phyloP scores from a whole-genome alignment of 2,329 filamentous ascomycete species.

The Fusarium anguioides region DNA sequence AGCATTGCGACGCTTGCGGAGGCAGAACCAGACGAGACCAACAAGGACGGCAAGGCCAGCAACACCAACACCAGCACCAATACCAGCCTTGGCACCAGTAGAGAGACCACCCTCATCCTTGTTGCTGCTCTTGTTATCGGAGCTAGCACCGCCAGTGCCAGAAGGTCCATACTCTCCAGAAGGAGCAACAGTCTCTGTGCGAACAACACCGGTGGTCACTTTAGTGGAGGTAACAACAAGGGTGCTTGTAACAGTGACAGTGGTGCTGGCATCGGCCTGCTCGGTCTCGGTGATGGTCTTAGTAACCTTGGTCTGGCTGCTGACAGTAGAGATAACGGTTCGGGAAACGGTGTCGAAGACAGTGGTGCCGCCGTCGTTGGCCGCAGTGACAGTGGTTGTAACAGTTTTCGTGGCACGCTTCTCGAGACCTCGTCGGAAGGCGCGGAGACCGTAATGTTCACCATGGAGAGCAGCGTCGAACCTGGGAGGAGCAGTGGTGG shows the following conservation, averaged over 20 bases:
- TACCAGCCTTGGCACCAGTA: constrained; percentile 58
- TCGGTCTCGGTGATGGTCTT: constrained; percentile 49
- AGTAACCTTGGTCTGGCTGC: constrained; percentile 44
- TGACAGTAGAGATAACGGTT: constrained; percentile 49
- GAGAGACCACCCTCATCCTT: constrained; percentile 48
- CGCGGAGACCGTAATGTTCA: constrained; percentile 31
- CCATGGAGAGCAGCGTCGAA: constrained; percentile 14
- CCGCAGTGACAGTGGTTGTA: constrained; percentile 48
- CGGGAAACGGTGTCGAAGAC: constrained; percentile 47
- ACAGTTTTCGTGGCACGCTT: constrained; percentile 52
- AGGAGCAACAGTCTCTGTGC: constrained; percentile 44
- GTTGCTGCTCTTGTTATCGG: constrained; percentile 26
- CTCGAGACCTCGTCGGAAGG: constrained; percentile 40
- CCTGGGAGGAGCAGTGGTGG: constrained; percentile 29
- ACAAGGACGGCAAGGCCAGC: constrained; percentile 51
- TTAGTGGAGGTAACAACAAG: constrained; percentile 50
- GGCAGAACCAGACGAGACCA: constrained; percentile 46
- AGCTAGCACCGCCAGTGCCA: constrained; percentile 20
- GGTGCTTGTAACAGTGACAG: constrained; percentile 53
- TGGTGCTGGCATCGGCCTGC: constrained; percentile 52
- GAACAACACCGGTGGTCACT: constrained; percentile 47
- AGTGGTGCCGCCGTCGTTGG: constrained; percentile 38
- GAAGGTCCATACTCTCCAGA: constrained; percentile 42
- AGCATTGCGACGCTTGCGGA: constrained; percentile 48
- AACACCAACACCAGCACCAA: constrained; percentile 54